These are phyloP conservation scores for Lentinula aciculospora DNA, from an alignment of 768 basidiomycete genomes.

Conservation along the genomic window DNA sequence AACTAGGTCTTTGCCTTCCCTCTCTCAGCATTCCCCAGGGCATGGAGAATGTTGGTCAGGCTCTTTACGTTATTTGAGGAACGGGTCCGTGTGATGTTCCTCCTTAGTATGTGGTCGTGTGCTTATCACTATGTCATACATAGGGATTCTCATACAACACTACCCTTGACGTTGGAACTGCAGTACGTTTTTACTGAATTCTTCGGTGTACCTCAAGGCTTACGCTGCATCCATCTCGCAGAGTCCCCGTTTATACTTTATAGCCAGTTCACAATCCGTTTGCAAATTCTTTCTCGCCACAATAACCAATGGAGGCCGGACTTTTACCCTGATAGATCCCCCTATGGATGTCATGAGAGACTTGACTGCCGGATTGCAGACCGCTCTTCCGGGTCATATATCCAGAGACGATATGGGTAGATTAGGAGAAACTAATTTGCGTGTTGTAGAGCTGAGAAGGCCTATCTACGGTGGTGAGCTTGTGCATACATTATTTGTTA, in stretches of 20 bases:
- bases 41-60: conserved; percentile 53
- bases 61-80: conserved; percentile 57
- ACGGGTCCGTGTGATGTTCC: conserved; percentile 35
- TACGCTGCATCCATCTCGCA: conserved; percentile 20
- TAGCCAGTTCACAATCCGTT: conserved; percentile 38
- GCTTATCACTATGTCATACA: conserved; percentile 21
- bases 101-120: neutral
- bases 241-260: conserved; percentile 67
- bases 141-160: conserved; percentile 73
- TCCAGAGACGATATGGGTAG: conserved; percentile 27
- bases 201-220: neutral
- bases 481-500: neutral
- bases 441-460: neutral
- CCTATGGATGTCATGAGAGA: conserved; percentile 31
- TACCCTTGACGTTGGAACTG: conserved; percentile 48
- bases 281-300: conserved; percentile 62
- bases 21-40: conserved; percentile 26
- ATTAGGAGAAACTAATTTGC: neutral
- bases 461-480: neutral
- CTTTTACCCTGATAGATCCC: conserved; percentile 39
- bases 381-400: conserved; percentile 29
- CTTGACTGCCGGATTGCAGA: conserved; percentile 32
- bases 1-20: neutral
- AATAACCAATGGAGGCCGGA: conserved; percentile 56
- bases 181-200: conserved; percentile 22